Evolutionary conservation across 176 grass and related monocot species (phyloP), one percentile per base, ranked within the genome.

Genomic region (Rhynchospora breviuscula): DNA sequence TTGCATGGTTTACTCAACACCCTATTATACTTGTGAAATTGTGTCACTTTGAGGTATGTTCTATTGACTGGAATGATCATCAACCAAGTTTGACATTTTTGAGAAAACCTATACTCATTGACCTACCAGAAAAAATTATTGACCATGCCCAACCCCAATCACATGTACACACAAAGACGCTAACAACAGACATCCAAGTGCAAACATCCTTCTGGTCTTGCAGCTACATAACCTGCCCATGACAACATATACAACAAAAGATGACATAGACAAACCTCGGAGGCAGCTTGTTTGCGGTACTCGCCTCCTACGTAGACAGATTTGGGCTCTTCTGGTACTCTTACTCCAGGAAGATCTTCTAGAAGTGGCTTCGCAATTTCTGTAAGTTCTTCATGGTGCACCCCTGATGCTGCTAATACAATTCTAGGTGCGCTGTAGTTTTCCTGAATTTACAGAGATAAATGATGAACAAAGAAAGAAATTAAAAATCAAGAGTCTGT

Each of bases 361-460:
- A 97, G 8, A 72, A 93, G 89, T 62, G 91, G 84, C 77, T 93
- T 82, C 57, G 79, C 89, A 78, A 90, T 82, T 86, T 89, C 89
- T 52, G 89, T 86, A 23, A 97, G 83, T n/a, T 89, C 86, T 83
- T 97, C 94, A 83, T 97, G 91, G 35, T 88, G 87, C 78, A 97
- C 72, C 86, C 94, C 87, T 90, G 94, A 93, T 90, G 94, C 94
- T 72, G 91, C 91, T 87, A 93, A 88, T 62, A 93, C 94, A 77
- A 97, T 97, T 59, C 87, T 93, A 26, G 94, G 84, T 54, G 94
- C 89, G 85, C 87, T 97, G 72, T 91, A 93, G 64, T 93, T 88
- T 65, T 93, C 91, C 94, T 97, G 78, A 49, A 70, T 84, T 88
- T 57, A 45, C 26, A 88, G 47, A 29, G 69, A 12, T 82, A 85